Percentiles rank a stretch among this genome's conserved stretches.
phyloP scores from a whole-genome alignment of 306 rosid species.

The Medicago lupulina region DNA sequence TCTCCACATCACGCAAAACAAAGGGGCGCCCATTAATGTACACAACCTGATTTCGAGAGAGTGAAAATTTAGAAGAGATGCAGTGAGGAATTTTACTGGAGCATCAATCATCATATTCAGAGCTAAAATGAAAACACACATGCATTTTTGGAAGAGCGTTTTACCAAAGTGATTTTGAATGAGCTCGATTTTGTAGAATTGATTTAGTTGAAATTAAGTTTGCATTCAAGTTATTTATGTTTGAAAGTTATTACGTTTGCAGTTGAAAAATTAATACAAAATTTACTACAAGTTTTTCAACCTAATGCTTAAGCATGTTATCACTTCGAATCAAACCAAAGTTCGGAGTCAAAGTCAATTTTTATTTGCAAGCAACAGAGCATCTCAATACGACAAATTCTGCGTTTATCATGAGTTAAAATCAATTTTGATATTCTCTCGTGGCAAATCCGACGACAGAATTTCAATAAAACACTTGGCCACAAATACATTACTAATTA shows the following conservation, averaged over 20 bases:
- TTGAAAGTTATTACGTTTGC: too few relatives aligned
- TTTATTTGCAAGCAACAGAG: neutral
- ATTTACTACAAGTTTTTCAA: neutral
- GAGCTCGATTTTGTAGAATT: neutral
- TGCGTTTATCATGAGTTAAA: neutral
- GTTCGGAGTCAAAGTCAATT: neutral
- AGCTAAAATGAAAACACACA: neutral
- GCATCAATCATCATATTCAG: slow-evolving; percentile 1
- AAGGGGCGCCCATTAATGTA: slow-evolving; percentile 92
- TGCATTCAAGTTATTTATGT: neutral
- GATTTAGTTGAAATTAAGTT: neutral
- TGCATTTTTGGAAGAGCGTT: neutral
- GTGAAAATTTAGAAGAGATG: neutral
- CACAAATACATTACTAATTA: neutral
- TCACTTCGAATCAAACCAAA: neutral
- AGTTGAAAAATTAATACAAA: neutral
- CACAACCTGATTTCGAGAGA: slow-evolving; percentile 68
- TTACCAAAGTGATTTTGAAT: neutral
- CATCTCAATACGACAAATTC: neutral
- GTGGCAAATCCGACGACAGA: neutral
- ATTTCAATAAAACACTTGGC: neutral
- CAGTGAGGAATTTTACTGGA: neutral
- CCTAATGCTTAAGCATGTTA: slow-evolving; percentile 21
- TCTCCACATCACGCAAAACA: slow-evolving; percentile 84
- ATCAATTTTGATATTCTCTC: neutral